Percentiles rank a stretch among this genome's conserved stretches.
phyloP scores from a whole-genome alignment of 1,139 yeast genomes.

The Debaryomyces sp. region DNA sequence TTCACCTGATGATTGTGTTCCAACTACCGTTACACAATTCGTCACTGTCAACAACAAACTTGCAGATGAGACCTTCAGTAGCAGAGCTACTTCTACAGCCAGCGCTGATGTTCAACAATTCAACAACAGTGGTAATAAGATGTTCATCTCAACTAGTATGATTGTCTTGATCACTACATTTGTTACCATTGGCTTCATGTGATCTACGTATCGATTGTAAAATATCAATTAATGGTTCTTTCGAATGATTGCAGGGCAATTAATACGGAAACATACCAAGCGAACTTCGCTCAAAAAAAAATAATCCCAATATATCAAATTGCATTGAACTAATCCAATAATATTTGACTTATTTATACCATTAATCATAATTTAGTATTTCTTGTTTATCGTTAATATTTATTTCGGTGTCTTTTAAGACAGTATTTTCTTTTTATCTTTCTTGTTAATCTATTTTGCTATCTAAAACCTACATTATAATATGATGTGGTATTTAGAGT shows the following conservation, averaged over 20 bases:
- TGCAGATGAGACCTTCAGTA: slow-evolving; percentile 1
- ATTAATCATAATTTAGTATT: slow-evolving; percentile 4
- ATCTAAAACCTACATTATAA: neutral
- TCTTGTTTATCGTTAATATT: slow-evolving; percentile 4
- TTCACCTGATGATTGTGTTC: slow-evolving; percentile 9
- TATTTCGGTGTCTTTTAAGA: slow-evolving; percentile 5
- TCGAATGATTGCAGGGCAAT: slow-evolving; percentile 6
- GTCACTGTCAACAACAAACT: slow-evolving; percentile 8
- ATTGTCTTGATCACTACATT: slow-evolving; percentile 2
- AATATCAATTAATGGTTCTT: slow-evolving; percentile 3
- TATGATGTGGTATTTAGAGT: neutral
- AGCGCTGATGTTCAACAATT: slow-evolving; percentile 6
- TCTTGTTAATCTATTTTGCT: neutral
- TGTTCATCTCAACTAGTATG: slow-evolving; percentile 4
- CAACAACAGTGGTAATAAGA: slow-evolving; percentile 5
- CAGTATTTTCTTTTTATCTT: neutral
- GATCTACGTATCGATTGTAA: neutral
- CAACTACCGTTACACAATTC: slow-evolving; percentile 11
- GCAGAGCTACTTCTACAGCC: slow-evolving; percentile 5
- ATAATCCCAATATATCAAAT: slow-evolving; percentile 1
- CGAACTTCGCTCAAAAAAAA: neutral
- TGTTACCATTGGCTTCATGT: slow-evolving; percentile 7
- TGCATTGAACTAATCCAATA: neutral
- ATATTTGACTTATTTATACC: slow-evolving; percentile 5
- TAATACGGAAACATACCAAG: neutral